These are phyloP conservation scores for Domatiomyces globalis DNA, from an alignment of 2,329 filamentous ascomycete genomes.

Conservation along the genomic window DNA sequence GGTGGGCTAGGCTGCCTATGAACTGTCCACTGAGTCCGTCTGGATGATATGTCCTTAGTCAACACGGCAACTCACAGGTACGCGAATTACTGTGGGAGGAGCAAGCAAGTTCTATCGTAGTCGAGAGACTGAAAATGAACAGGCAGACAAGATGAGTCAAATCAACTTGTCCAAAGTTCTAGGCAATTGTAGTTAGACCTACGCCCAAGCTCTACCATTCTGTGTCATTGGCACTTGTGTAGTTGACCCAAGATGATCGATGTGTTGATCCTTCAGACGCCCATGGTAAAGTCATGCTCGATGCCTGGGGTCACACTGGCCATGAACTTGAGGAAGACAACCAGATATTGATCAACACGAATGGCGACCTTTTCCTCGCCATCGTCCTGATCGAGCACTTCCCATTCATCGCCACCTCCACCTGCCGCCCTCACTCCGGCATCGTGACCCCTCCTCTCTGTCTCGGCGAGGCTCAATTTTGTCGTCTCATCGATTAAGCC, in stretches of 20 bases:
- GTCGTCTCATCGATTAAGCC: slow-evolving; percentile 70
- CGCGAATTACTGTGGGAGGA: no score
- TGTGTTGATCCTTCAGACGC: slow-evolving; percentile 43
- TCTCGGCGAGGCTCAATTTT: slow-evolving; percentile 32
- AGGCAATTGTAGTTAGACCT: not conserved
- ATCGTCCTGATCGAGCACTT: slow-evolving; percentile 39
- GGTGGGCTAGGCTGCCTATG: no score
- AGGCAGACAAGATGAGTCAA: not conserved
- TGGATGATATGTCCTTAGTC: no score
- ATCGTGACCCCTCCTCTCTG: slow-evolving; percentile 26
- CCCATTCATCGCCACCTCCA: slow-evolving; percentile 48
- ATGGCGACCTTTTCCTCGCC: slow-evolving; percentile 34
- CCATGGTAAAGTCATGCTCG: slow-evolving; percentile 97
- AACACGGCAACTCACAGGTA: no score
- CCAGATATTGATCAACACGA: slow-evolving; percentile 37
- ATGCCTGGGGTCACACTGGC: slow-evolving; percentile 89
- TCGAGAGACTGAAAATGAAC: no score
- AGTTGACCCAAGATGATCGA: not conserved
- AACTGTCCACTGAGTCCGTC: no score
- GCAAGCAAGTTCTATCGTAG: no score
- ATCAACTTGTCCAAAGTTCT: not conserved
- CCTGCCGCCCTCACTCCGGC: slow-evolving; percentile 24
- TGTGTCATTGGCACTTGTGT: not conserved
- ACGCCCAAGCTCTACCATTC: no score
- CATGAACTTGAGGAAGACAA: slow-evolving; percentile 51